Conservation (phyloP, 2,329 filamentous ascomycete genomes). For the Hymenoscyphus occultus region DNA sequence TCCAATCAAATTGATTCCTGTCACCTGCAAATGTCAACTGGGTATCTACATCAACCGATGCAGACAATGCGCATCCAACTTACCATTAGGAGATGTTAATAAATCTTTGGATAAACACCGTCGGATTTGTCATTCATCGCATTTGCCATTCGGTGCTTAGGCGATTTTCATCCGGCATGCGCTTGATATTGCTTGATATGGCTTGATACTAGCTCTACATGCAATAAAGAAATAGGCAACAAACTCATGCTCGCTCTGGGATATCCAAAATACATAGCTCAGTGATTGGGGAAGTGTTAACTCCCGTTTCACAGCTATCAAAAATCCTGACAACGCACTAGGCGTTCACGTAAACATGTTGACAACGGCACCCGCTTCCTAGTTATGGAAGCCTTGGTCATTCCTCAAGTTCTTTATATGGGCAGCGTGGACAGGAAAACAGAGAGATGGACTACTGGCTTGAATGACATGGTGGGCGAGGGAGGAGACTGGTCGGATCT, state of each 20-base stretch:
- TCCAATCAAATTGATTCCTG: too few relatives aligned
- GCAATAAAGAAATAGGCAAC: constrained; percentile 51
- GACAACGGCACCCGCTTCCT: constrained; percentile 19
- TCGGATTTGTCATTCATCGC: too few relatives aligned
- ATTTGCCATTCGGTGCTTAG: too few relatives aligned
- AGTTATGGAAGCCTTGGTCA: constrained; percentile 22
- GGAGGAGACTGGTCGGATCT: constrained; percentile 19
- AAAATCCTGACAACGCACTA: constrained; percentile 47
- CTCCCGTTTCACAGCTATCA: constrained; percentile 55
- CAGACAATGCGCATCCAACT: too few relatives aligned
- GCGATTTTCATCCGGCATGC: too few relatives aligned
- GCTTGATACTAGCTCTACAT: constrained; percentile 36
- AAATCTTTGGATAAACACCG: too few relatives aligned
- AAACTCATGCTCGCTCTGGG: constrained; percentile 67
- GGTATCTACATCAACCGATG: too few relatives aligned
- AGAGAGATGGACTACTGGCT: constrained; percentile 18
- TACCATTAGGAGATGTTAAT: too few relatives aligned
- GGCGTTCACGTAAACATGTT: constrained; percentile 33
- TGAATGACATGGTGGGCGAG: constrained; percentile 24
- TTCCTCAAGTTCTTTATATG: constrained; percentile 23
- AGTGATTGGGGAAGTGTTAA: constrained; percentile 70
- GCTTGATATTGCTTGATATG: constrained; percentile 13
- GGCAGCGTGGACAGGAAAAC: constrained; percentile 21
- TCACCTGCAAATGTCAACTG: too few relatives aligned
- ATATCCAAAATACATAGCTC: constrained; percentile 57